Conservation (phyloP, 2,329 filamentous ascomycete species). For the Aspergillus candidus region DNA sequence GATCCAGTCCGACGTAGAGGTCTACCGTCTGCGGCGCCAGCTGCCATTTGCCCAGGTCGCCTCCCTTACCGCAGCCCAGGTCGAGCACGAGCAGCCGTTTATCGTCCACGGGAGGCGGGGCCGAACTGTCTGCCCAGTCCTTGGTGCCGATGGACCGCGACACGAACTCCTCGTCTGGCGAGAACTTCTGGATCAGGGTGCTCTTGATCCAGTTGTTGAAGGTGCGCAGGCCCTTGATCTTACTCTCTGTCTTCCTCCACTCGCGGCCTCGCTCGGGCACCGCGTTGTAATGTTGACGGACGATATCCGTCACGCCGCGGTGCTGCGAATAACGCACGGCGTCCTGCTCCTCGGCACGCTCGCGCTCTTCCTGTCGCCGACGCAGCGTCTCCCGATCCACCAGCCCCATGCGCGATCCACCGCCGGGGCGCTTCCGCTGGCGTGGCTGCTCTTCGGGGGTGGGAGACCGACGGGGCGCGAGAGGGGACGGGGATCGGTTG, state of each 20-base stretch:
- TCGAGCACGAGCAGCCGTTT: conserved; percentile 76
- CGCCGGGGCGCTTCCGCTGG: conserved; percentile 43
- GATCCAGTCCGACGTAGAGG: conserved; percentile 89
- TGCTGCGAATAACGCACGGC: conserved; percentile 31
- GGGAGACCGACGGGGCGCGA: conserved; percentile 37
- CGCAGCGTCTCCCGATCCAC: conserved; percentile 35
- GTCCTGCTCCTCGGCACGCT: conserved; percentile 36
- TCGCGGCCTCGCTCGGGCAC: conserved; percentile 89
- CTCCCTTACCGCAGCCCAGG: conserved; percentile 93
- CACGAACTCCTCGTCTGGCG: conserved; percentile 67
- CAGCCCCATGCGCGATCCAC: conserved; percentile 37
- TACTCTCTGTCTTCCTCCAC: conserved; percentile 89
- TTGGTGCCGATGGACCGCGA: conserved; percentile 44
- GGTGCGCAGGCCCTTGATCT: conserved; percentile 86
- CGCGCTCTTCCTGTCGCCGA: conserved; percentile 40
- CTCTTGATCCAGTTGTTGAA: conserved; percentile 99
- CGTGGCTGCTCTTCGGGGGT: conserved; percentile 33
- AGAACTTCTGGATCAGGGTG: conserved; percentile 94
- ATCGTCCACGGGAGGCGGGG: conserved; percentile 26
- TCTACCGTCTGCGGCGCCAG: conserved; percentile 85
- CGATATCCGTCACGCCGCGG: conserved; percentile 72
- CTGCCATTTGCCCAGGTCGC: conserved; percentile 93
- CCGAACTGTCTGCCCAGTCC: conserved; percentile 39
- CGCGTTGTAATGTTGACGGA: conserved; percentile 90
- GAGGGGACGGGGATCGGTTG: conserved; percentile 37